A percentile compares a stretch with the other conserved stretches of the same genome.
Evolutionary conservation across 345 rosid species (phyloP).

Genomic region (Lumnitzera racemosa): DNA sequence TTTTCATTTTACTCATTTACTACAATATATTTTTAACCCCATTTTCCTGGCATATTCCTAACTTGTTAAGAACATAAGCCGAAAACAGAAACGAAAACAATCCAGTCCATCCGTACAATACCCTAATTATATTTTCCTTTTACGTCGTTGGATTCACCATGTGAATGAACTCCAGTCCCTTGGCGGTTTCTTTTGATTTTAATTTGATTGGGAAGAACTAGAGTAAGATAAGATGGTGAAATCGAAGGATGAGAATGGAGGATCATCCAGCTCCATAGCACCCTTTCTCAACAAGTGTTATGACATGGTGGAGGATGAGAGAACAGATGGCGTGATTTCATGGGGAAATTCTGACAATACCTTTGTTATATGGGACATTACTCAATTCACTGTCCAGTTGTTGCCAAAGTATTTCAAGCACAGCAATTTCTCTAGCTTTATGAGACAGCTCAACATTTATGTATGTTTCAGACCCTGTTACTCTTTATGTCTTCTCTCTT

Average conservation of each 20-base stretch:
- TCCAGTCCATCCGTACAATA: too few relatives aligned
- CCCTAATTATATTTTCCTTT: too few relatives aligned
- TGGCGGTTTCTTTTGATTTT: background rate
- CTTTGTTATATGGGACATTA: slow-evolving; percentile 28
- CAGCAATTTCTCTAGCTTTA: slow-evolving; percentile 34
- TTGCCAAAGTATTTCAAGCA: slow-evolving; percentile 38
- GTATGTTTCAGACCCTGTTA: slow-evolving; percentile 7
- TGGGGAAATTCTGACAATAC: slow-evolving; percentile 20
- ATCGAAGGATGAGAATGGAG: background rate
- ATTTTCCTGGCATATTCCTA: too few relatives aligned
- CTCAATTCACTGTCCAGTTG: slow-evolving; percentile 26
- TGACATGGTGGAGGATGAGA: slow-evolving; percentile 32
- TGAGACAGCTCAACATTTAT: slow-evolving; percentile 40
- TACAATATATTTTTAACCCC: too few relatives aligned
- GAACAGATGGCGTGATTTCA: slow-evolving; percentile 23
- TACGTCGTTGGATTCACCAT: too few relatives aligned
- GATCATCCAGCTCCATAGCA: background rate
- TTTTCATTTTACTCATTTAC: too few relatives aligned
- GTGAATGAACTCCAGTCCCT: too few relatives aligned
- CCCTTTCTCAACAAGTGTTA: slow-evolving; percentile 36
- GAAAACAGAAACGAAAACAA: too few relatives aligned
- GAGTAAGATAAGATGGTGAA: slow-evolving; percentile 6
- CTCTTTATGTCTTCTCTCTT: background rate
- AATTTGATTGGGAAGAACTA: background rate
- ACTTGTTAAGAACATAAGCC: too few relatives aligned